A percentile compares a stretch with the other conserved stretches of the same genome.
Conservation (phyloP, 2,329 filamentous ascomycete genomes). For the Cordyceps cateniannulata region DNA sequence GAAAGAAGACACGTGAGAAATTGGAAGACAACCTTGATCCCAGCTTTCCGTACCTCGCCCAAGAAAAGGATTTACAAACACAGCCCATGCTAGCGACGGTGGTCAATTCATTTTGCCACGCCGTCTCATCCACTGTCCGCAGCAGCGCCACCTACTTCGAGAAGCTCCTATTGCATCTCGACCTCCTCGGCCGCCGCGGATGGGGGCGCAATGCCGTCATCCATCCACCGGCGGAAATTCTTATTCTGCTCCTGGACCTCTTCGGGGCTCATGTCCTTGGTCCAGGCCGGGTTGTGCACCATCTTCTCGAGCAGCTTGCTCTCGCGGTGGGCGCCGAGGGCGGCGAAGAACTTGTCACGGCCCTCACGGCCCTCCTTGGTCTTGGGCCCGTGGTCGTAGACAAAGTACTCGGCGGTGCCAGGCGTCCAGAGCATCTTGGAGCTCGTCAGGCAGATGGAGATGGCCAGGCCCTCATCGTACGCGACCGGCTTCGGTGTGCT, state of each 20-base stretch:
- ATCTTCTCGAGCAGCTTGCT: constrained; percentile 70
- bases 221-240: constrained; percentile 49
- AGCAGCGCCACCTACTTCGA: no score
- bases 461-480: constrained; percentile 60
- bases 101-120: neutral
- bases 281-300: constrained; percentile 73
- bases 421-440: constrained; percentile 75
- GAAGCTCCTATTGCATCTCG: constrained; percentile 23
- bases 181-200: constrained; percentile 25
- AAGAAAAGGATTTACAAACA: constrained; percentile 15
- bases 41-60: neutral
- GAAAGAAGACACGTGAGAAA: constrained; percentile 3
- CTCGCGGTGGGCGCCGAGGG: constrained; percentile 55
- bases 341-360: constrained; percentile 46
- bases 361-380: constrained; percentile 56
- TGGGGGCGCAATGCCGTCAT: constrained; percentile 38
- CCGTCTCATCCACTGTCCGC: neutral
- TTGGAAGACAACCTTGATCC: neutral
- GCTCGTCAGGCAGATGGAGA: constrained; percentile 70
- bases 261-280: constrained; percentile 73
- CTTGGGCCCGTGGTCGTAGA: constrained; percentile 64
- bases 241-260: constrained; percentile 70
- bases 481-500: constrained; percentile 54
- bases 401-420: constrained; percentile 61
- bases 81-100: neutral